Conservation (phyloP, 1,284 basidiomycete species). For the Cutaneotrichosporon cavernicola region DNA sequence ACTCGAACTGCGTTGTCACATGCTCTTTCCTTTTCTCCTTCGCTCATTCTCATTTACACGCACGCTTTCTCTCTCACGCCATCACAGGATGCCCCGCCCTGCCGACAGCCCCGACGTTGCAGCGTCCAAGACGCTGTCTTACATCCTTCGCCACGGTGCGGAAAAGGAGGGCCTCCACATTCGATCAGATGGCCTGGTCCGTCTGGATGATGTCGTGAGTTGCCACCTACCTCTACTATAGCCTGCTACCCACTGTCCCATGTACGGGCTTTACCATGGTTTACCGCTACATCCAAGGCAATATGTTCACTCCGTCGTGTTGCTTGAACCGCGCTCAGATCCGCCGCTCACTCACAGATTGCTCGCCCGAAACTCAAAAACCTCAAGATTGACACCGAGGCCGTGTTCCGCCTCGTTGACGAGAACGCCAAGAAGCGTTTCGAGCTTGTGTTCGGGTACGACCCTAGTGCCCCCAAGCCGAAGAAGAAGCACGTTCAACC, state of each 20-base stretch:
- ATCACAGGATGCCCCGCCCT: slow-evolving; percentile 43
- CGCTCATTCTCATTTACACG: neutral
- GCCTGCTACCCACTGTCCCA: neutral
- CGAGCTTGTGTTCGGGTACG: slow-evolving; percentile 64
- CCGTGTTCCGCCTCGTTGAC: slow-evolving; percentile 69
- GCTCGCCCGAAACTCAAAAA: slow-evolving; percentile 59
- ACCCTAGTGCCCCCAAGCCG: slow-evolving; percentile 48
- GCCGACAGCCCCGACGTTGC: slow-evolving; percentile 55
- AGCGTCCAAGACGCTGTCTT: slow-evolving; percentile 76
- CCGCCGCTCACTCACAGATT: slow-evolving; percentile 53
- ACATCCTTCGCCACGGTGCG: slow-evolving; percentile 80
- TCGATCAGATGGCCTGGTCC: slow-evolving; percentile 75
- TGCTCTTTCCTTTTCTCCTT: neutral
- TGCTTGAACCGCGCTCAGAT: neutral
- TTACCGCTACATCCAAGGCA: no score
- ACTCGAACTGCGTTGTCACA: neutral
- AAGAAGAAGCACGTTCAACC: slow-evolving; percentile 25
- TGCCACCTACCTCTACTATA: neutral
- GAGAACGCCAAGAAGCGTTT: slow-evolving; percentile 76
- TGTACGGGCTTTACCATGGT: no score
- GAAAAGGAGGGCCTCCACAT: slow-evolving; percentile 70
- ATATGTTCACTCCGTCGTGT: neutral
- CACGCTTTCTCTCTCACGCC: neutral
- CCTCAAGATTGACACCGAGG: slow-evolving; percentile 57
- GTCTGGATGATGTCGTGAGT: slow-evolving; percentile 70